Percentiles rank a stretch among this genome's conserved stretches.
phyloP scores from a whole-genome alignment of 169 alveolate genomes.

The Blepharisma undulans region DNA sequence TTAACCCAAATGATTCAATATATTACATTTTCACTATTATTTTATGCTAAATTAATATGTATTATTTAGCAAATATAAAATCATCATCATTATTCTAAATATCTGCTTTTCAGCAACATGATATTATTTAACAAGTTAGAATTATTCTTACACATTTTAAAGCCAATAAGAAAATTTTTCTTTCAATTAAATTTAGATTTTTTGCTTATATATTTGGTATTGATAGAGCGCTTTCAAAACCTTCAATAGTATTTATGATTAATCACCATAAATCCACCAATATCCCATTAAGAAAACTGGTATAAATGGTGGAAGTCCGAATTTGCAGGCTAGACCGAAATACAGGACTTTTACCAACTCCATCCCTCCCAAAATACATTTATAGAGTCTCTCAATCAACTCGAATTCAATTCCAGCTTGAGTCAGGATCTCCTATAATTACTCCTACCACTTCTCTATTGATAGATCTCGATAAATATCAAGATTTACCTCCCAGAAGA shows the following conservation, averaged over 20 bases:
- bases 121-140: no score
- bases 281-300: neutral
- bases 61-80: no score
- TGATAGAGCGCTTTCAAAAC: neutral
- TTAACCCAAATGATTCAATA: neutral
- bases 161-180: no score
- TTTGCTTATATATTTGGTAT: neutral
- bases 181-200: no score
- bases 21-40: no score
- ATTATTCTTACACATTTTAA: no score
- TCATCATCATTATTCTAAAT: neutral
- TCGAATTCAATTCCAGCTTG: neutral
- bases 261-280: neutral
- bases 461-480: neutral
- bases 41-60: neutral
- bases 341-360: neutral
- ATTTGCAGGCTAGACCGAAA: conserved; percentile 1
- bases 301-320: neutral
- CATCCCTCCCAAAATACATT: neutral
- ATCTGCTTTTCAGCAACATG: neutral
- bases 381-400: neutral
- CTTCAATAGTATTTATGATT: neutral
- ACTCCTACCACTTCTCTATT: neutral
- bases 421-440: neutral
- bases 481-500: neutral